Evolutionary conservation across 225 moss, liverwort and hornwort genomes (phyloP).

Genomic region (Bryoerythrophyllum caledonicum): DNA sequence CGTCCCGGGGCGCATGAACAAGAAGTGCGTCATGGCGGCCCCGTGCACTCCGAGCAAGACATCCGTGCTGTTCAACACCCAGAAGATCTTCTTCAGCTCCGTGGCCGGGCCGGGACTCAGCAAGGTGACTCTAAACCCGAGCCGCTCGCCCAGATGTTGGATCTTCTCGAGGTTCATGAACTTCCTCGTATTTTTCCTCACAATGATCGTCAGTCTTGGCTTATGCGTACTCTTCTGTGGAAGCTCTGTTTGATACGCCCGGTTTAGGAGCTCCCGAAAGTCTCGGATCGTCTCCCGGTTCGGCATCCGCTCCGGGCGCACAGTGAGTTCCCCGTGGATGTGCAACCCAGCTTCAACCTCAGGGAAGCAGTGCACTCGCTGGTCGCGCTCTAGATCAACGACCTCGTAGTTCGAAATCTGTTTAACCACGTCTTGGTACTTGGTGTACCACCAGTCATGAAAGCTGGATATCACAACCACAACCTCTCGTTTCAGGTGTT

Average conservation of each 20-base stretch:
- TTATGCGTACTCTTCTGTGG: background rate
- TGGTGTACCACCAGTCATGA: conserved; percentile 78
- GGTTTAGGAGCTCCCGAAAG: conserved; percentile 61
- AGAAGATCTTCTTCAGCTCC: conserved; percentile 70
- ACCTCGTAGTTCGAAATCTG: conserved; percentile 61
- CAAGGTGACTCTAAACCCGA: conserved; percentile 64
- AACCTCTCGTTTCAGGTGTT: conserved; percentile 76
- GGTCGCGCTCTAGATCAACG: conserved; percentile 44
- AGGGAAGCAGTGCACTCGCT: conserved; percentile 71
- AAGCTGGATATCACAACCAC: conserved; percentile 61
- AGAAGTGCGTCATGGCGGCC: conserved; percentile 88
- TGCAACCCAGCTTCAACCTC: conserved; percentile 82
- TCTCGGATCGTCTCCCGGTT: conserved; percentile 46
- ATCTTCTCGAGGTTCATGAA: conserved; percentile 65
- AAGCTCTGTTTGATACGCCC: conserved; percentile 36
- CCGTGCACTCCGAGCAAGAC: conserved; percentile 96
- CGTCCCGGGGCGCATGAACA: conserved; percentile 84
- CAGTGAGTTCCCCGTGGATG: conserved; percentile 78
- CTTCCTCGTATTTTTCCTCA: conserved; percentile 49
- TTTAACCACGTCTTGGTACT: conserved; percentile 59
- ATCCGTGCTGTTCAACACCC: conserved; percentile 67
- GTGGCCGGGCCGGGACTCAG: conserved; percentile 52
- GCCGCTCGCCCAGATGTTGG: conserved; percentile 31
- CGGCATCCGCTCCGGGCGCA: conserved; percentile 65
- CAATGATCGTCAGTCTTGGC: conserved; percentile 65